Percentiles rank a stretch among this genome's conserved stretches.
These are phyloP conservation scores for Ceratobasidium sp. DNA, from an alignment of 1,284 basidiomycete genomes.

Conservation along the genomic window DNA sequence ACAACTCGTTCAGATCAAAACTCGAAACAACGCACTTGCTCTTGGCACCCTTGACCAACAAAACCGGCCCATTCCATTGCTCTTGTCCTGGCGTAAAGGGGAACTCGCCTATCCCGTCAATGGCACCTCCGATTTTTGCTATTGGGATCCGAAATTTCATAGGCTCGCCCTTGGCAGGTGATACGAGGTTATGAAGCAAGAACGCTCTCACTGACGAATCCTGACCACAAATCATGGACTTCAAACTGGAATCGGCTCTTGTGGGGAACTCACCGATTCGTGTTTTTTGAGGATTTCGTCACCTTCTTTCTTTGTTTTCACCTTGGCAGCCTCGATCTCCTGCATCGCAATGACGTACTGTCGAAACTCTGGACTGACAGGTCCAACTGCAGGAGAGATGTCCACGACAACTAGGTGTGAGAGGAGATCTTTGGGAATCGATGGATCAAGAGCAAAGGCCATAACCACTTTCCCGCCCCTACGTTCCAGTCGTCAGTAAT, in stretches of 20 bases:
- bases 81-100: conserved; percentile 70
- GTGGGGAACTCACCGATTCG: conserved; percentile 62
- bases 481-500: background rate
- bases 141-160: conserved; percentile 79
- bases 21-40: conserved; percentile 65
- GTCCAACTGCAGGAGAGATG: conserved; percentile 75
- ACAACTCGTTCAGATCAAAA: background rate
- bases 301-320: conserved; percentile 72
- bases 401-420: conserved; percentile 80
- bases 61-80: conserved; percentile 68
- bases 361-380: conserved; percentile 71
- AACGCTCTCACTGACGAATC: conserved; percentile 78
- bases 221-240: conserved; percentile 55
- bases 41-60: conserved; percentile 83
- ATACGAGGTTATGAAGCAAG: conserved; percentile 80
- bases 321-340: conserved; percentile 65
- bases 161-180: conserved; percentile 53
- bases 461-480: conserved; percentile 92
- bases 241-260: background rate
- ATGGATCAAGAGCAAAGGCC: conserved; percentile 73
- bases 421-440: conserved; percentile 62
- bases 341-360: conserved; percentile 77
- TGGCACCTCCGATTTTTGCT: conserved; percentile 67
- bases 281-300: conserved; percentile 68
- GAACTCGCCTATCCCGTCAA: conserved; percentile 78